Evolutionary conservation across 371 early-diverging fungal genomes (phyloP).

Genomic region (Zancudomyces culisetae): DNA sequence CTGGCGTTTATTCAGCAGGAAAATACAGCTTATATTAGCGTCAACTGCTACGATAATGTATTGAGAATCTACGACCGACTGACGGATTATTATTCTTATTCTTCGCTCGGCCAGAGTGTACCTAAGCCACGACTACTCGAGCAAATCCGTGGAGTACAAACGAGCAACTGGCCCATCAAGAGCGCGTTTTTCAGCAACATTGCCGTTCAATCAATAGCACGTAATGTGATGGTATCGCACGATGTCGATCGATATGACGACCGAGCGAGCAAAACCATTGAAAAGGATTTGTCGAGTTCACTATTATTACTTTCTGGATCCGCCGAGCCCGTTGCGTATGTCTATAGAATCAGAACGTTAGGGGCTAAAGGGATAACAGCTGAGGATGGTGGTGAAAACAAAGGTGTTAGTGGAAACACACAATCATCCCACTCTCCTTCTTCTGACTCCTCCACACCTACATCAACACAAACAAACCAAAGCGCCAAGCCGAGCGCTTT

Average conservation of each 20-base stretch:
- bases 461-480: not conserved
- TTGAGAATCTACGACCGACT: slow-evolving; percentile 21
- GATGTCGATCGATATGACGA: not conserved
- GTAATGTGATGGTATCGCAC: not conserved
- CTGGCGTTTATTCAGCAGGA: slow-evolving; percentile 18
- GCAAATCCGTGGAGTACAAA: slow-evolving; percentile 20
- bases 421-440: slow-evolving; percentile 11
- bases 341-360: slow-evolving; percentile 29
- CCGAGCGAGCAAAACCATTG: not conserved
- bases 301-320: slow-evolving; percentile 35
- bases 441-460: slow-evolving; percentile 5
- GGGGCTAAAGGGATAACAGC: no score
- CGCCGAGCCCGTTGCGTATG: slow-evolving; percentile 40
- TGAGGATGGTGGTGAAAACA: no score
- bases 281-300: slow-evolving; percentile 14
- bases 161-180: slow-evolving; percentile 45
- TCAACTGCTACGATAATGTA: slow-evolving; percentile 22
- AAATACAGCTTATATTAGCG: slow-evolving; percentile 22
- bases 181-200: slow-evolving; percentile 29
- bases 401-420: no score
- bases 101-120: no score
- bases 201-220: not conserved
- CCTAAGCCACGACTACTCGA: slow-evolving; percentile 23
- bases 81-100: slow-evolving; percentile 13
- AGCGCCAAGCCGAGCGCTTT: not conserved